A percentile compares a stretch with the other conserved stretches of the same genome.
Evolutionary conservation across 202 grass and related monocot species (phyloP).

Genomic region (Saccharum hybrid): DNA sequence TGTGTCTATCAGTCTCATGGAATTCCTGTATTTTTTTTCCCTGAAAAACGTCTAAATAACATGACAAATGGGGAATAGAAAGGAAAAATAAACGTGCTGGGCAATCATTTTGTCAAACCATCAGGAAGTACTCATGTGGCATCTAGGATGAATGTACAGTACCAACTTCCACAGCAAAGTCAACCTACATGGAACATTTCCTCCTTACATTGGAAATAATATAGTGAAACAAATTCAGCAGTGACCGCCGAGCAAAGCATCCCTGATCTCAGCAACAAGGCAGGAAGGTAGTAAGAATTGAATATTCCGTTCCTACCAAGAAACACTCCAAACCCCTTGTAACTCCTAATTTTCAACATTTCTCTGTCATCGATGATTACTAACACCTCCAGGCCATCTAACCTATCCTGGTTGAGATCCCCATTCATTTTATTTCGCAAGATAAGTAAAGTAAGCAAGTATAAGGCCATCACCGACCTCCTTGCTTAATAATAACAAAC

Average conservation of each 20-base stretch:
- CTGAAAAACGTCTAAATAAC: not conserved
- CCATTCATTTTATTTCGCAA: not conserved
- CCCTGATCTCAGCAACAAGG: not conserved
- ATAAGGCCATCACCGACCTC: not conserved
- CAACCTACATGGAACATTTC: not conserved
- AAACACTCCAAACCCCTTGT: not conserved
- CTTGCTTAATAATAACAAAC: not conserved
- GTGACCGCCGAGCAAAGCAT: not conserved
- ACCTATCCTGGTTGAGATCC: not conserved
- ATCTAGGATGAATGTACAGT: not conserved
- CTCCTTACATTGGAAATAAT: not conserved
- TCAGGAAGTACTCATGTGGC: not conserved
- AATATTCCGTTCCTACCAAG: not conserved
- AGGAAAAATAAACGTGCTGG: not conserved
- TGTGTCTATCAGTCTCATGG: not conserved
- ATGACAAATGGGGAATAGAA: not conserved
- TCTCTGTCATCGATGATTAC: not conserved
- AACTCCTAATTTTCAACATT: conserved; percentile 7
- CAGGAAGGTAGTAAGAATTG: not conserved
- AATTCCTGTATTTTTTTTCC: not conserved
- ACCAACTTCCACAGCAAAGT: not conserved
- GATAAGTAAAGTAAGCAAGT: not conserved
- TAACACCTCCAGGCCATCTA: not conserved
- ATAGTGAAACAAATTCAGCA: not conserved
- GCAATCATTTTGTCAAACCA: not conserved